Percentiles rank a stretch among this genome's conserved stretches.
These are phyloP conservation scores for Leucogyrophana mollusca DNA, from an alignment of 768 basidiomycete genomes.

Conservation along the genomic window DNA sequence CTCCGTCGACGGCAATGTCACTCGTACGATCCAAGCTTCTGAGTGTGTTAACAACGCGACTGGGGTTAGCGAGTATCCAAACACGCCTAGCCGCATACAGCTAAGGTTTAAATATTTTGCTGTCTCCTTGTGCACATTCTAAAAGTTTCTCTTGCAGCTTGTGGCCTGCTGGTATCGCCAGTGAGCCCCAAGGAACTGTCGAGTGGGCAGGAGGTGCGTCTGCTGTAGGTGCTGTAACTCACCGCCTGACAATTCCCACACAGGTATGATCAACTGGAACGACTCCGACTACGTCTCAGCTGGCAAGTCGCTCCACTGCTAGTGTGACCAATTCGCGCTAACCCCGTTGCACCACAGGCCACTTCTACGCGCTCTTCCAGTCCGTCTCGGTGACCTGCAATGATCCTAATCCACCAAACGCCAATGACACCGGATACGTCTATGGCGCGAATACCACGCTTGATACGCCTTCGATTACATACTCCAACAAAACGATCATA, in stretches of 20 bases:
- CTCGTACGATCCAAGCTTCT: slow-evolving; percentile 64
- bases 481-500: slow-evolving; percentile 57
- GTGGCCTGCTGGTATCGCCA: slow-evolving; percentile 79
- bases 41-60: slow-evolving; percentile 50
- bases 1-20: slow-evolving; percentile 66
- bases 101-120: slow-evolving; percentile 50
- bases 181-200: slow-evolving; percentile 65
- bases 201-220: slow-evolving; percentile 68
- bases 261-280: slow-evolving; percentile 74
- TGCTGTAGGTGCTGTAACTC: background rate
- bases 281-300: slow-evolving; percentile 75
- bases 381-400: slow-evolving; percentile 65
- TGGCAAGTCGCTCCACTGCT: slow-evolving; percentile 32
- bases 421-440: slow-evolving; percentile 60
- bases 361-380: slow-evolving; percentile 67
- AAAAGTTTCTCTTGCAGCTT: slow-evolving; percentile 35
- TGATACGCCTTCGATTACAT: slow-evolving; percentile 50
- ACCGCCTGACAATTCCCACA: background rate
- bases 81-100: slow-evolving; percentile 79
- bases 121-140: background rate
- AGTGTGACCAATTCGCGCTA: background rate
- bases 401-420: slow-evolving; percentile 40
- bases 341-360: slow-evolving; percentile 37
- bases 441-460: slow-evolving; percentile 56
- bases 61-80: slow-evolving; percentile 68